phyloP scores from a whole-genome alignment of 768 basidiomycete genomes.

The Suillus variegatus region DNA sequence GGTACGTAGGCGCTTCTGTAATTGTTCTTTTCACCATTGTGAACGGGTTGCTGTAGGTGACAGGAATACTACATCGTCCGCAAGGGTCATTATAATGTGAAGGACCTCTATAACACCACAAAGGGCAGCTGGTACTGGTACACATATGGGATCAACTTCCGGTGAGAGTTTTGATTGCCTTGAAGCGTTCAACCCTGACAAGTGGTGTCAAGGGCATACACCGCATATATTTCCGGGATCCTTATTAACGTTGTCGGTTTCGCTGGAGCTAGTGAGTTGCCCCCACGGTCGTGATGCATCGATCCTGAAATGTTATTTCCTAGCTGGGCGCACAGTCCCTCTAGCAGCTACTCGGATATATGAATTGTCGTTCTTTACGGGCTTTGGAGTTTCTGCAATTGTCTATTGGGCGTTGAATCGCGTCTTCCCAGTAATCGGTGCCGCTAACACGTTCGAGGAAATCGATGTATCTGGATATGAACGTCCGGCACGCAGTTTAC shows the following conservation, averaged over 20 bases:
- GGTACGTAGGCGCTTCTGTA: slow-evolving; percentile 38
- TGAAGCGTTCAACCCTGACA: slow-evolving; percentile 8
- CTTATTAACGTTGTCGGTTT: slow-evolving; percentile 84
- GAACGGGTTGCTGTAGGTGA: slow-evolving; percentile 48
- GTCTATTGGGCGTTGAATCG: slow-evolving; percentile 62
- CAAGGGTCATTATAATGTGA: slow-evolving; percentile 68
- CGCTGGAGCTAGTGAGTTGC: slow-evolving; percentile 63
- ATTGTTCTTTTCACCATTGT: neutral
- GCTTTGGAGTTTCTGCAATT: slow-evolving; percentile 67
- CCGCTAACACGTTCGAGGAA: slow-evolving; percentile 51
- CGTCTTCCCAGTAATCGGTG: slow-evolving; percentile 61
- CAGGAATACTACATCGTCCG: slow-evolving; percentile 80
- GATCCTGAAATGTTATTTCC: slow-evolving; percentile 1
- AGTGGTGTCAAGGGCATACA: slow-evolving; percentile 49
- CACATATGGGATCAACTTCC: slow-evolving; percentile 70
- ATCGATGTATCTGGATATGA: slow-evolving; percentile 47
- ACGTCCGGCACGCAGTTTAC: neutral
- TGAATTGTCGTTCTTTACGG: slow-evolving; percentile 83
- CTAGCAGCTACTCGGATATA: slow-evolving; percentile 73
- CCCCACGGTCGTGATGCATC: slow-evolving; percentile 4
- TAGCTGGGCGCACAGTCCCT: slow-evolving; percentile 62
- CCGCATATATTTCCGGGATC: slow-evolving; percentile 71
- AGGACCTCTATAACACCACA: slow-evolving; percentile 63
- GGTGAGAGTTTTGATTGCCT: slow-evolving; percentile 37
- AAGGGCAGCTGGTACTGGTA: slow-evolving; percentile 75